A percentile compares a stretch with the other conserved stretches of the same genome.
phyloP scores from a whole-genome alignment of 148 eudicot species.

The Amaranthus hypochondriacus region DNA sequence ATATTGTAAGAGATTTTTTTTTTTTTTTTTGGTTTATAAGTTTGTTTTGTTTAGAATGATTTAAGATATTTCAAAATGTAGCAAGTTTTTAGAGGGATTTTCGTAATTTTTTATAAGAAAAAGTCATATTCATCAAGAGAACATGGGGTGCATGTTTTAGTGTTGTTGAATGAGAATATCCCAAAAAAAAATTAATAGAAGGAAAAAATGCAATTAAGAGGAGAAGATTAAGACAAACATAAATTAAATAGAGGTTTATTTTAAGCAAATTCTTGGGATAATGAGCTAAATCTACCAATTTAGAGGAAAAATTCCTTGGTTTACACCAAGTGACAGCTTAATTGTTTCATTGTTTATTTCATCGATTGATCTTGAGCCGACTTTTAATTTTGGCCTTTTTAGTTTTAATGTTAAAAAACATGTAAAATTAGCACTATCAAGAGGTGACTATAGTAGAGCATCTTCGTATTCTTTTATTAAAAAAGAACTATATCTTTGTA shows the following conservation, averaged over 20 bases:
- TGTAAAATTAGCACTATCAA: neutral
- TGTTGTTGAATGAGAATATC: neutral
- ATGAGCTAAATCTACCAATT: slow-evolving; percentile 2
- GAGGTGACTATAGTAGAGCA: neutral
- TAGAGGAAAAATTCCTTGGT: slow-evolving; percentile 21
- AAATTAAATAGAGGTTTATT: slow-evolving; percentile 15
- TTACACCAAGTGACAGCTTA: slow-evolving; percentile 22
- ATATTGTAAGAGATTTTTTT: neutral
- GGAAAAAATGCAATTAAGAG: slow-evolving; percentile 3
- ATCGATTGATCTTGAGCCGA: neutral
- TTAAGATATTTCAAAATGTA: neutral
- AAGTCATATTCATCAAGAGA: slow-evolving; percentile 21
- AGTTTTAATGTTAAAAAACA: neutral
- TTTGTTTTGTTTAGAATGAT: neutral
- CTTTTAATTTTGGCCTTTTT: slow-evolving; percentile 18
- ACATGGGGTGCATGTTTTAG: slow-evolving; percentile 35
- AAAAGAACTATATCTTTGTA: too few species aligned
- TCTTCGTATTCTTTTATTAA: neutral
- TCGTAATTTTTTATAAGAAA: neutral
- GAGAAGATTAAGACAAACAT: slow-evolving; percentile 11
- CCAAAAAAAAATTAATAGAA: neutral
- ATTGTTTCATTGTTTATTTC: slow-evolving; percentile 17
- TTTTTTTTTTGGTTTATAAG: neutral
- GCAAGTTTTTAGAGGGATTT: neutral
- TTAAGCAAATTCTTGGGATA: slow-evolving; percentile 22